Evolutionary conservation across 805 yeast genomes (phyloP).

Genomic region (Millerozyma miso): DNA sequence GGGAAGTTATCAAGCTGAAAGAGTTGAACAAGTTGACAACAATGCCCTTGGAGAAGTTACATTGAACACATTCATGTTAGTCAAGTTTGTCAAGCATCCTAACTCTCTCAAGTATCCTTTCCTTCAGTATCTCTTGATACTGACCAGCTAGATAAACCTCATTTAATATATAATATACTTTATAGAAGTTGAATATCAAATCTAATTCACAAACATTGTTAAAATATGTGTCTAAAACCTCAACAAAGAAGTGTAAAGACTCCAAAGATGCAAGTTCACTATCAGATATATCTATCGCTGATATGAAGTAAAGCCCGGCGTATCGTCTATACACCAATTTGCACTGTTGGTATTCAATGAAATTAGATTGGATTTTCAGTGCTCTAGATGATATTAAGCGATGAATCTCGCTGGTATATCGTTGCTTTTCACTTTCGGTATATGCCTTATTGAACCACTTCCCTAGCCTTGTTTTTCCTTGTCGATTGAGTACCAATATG

Average conservation of each 20-base stretch:
- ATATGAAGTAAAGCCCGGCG: conserved; percentile 88
- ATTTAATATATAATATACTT: conserved; percentile 76
- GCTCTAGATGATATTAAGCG: conserved; percentile 78
- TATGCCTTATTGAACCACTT: conserved; percentile 59
- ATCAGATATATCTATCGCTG: conserved; percentile 74
- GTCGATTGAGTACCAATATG: conserved; percentile 80
- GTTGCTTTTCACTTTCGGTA: conserved; percentile 26
- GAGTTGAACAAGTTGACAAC: conserved; percentile 9
- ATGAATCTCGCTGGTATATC: conserved; percentile 62
- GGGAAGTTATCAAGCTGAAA: conserved; percentile 25
- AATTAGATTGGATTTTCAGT: conserved; percentile 76
- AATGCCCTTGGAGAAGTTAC: conserved; percentile 8
- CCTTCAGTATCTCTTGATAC: conserved; percentile 78
- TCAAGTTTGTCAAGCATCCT: conserved; percentile 61
- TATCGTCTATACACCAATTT: conserved; percentile 83
- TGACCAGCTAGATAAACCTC: conserved; percentile 91
- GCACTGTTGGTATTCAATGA: conserved; percentile 55
- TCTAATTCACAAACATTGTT: conserved; percentile 92
- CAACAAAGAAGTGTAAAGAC: conserved; percentile 82
- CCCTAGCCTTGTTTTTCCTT: conserved; percentile 85
- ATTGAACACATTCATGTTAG: conserved; percentile 15
- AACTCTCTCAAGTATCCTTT: conserved; percentile 59
- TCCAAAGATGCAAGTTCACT: conserved; percentile 82
- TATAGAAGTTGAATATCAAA: conserved; percentile 86
- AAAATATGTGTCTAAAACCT: conserved; percentile 79